Evolutionary conservation across 352 stramenopile genomes (phyloP), one percentile per base, ranked within the genome.

Genomic region (Saprolegnia diclina): DNA sequence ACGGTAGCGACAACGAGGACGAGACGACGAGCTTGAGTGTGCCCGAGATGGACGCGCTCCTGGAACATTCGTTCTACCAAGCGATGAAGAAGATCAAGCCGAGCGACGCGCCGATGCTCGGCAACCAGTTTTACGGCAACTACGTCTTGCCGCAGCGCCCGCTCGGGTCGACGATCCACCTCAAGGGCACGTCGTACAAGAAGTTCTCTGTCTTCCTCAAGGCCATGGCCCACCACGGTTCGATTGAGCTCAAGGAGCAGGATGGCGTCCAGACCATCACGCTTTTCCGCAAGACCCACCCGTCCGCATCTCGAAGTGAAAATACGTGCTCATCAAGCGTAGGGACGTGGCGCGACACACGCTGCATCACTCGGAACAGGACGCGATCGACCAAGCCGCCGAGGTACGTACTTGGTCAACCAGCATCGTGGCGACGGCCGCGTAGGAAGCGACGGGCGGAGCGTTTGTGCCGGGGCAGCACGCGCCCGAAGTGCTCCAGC

Each of bases 141-240:
- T 74, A 90, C 10, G 48, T 95, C 29, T 71, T 95, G 18, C 83
- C 85, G 1, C 81, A 74, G 45, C 83, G 87, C 9, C 77, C 78
- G 1, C 82, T 77, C 1, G 81, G 77, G 13, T 67, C 78, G 16
- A 77, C 75, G 13, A 74, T 95, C 53, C 87, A 89, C 40, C 75
- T 93, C 44, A 93, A 95, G 67, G 80, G 87, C 24, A 84, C 75
- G 29, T 88, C 83, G 22, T 90, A 90, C 73, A 92, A 91, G 78
- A 92, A 95, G 67, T 68, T 88, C 4, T 95, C 85, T 0, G 72
- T 75, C 13, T 93, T 93, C 64, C 61, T 95, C 9, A 85, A 81
- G 50, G 64, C 71, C 22, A 93, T 95, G 87, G 74, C 71, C 32
- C 53, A 69, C 0, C 67, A 81, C n/a, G 83, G 80, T 37, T 59